phyloP scores from a whole-genome alignment of 2,329 filamentous ascomycete genomes.

The Colletotrichum kahawae region DNA sequence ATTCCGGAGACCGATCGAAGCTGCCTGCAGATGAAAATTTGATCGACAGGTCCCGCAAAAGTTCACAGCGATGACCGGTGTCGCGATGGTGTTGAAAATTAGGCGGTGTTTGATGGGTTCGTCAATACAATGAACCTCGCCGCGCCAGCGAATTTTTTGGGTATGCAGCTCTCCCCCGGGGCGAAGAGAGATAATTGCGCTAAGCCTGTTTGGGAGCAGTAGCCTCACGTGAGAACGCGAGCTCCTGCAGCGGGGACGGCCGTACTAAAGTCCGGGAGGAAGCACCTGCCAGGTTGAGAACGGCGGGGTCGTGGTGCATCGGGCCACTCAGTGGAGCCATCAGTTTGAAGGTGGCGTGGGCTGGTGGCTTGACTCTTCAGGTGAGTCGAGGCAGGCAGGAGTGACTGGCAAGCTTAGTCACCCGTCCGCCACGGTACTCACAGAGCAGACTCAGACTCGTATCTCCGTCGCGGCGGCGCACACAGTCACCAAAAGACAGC shows the following conservation, averaged over 20 bases:
- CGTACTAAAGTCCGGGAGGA: not conserved
- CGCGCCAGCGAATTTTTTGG: conserved; percentile 22
- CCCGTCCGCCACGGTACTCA: not conserved
- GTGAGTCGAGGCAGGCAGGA: not conserved
- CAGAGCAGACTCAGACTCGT: not conserved
- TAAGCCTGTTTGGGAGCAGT: not conserved
- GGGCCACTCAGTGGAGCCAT: not conserved
- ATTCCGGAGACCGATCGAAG: not conserved
- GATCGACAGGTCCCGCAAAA: conserved; percentile 21
- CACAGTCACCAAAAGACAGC: not conserved
- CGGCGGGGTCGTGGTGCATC: not conserved
- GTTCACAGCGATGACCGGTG: conserved; percentile 26
- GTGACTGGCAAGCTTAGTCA: not conserved
- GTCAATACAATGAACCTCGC: conserved; percentile 8
- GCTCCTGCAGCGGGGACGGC: not conserved
- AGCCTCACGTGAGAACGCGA: conserved; percentile 6
- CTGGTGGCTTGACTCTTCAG: not conserved
- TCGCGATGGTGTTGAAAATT: conserved; percentile 8
- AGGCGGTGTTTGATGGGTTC: conserved; percentile 13
- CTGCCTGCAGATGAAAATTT: not conserved
- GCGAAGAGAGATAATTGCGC: not conserved
- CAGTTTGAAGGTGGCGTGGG: not conserved
- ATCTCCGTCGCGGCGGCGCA: not conserved
- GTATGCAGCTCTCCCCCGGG: conserved; percentile 6
- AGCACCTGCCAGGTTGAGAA: not conserved